Percentiles rank a stretch among this genome's conserved stretches.
Conservation (phyloP, 257 asterid genomes). For the Scutellaria galericulata region DNA sequence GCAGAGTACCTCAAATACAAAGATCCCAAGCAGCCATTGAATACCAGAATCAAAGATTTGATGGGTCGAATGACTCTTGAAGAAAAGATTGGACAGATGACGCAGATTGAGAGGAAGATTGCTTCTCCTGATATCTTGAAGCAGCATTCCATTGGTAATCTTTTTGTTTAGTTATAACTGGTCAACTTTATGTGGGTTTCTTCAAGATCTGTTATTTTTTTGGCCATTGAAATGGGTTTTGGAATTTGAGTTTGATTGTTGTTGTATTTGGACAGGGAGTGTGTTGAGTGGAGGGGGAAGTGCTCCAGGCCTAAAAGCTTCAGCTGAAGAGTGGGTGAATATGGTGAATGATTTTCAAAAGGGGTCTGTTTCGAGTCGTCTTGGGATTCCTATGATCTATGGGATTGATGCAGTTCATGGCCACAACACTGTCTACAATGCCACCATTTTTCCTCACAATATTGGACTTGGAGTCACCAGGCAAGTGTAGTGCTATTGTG, state of each 20-base stretch:
- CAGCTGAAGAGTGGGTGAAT: constrained; percentile 60
- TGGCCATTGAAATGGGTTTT: background rate
- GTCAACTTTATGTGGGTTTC: too few relatives aligned
- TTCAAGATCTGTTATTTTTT: constrained; percentile 23
- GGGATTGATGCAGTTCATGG: constrained; percentile 83
- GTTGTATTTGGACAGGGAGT: constrained; percentile 55
- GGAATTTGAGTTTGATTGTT: background rate
- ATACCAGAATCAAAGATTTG: constrained; percentile 66
- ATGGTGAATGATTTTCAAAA: constrained; percentile 72
- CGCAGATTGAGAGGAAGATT: constrained; percentile 74
- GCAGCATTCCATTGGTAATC: constrained; percentile 68
- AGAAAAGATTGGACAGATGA: constrained; percentile 93
- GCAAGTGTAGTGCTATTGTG: constrained; percentile 41
- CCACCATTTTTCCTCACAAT: constrained; percentile 79
- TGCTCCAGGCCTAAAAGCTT: constrained; percentile 70
- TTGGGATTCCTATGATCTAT: constrained; percentile 73
- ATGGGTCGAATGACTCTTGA: constrained; percentile 72
- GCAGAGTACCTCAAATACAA: constrained; percentile 61
- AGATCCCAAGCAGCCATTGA: constrained; percentile 70
- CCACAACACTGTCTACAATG: constrained; percentile 70
- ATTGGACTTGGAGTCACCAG: constrained; percentile 84
- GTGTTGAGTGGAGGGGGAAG: constrained; percentile 83
- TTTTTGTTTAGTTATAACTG: background rate
- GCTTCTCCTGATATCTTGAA: constrained; percentile 67
- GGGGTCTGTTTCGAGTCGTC: constrained; percentile 64